Base-by-base conservation (phyloP, 768 basidiomycete genomes). In the Panus rudis region DNA sequence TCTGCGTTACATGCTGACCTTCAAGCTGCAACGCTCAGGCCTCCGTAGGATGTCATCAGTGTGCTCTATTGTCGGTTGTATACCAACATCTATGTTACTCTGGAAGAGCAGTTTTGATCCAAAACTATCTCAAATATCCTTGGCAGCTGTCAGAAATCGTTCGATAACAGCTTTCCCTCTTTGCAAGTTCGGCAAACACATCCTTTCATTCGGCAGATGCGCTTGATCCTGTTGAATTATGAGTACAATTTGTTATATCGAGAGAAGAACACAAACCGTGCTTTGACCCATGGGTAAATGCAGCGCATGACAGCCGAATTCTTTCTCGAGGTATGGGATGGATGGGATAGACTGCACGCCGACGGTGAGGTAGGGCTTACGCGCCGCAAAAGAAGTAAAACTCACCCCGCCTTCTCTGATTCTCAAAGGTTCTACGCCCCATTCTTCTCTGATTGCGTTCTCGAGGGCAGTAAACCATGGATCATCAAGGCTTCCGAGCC, bases 231-330 rank as follows among this genome's bases (percentile, higher is more conserved):
- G 52, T 22, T 31, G 8, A 30, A 21, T 31, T 37, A 28, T 19
- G 12, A 12, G 33, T 40, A 41, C 24, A 45, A 39, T 21, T 10
- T 28, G 39, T 23, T 45, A 40, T 21, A 37, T 40, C 13, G 23
- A 28, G 32, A 41, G 20, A 22, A 13, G 6, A 28, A 14, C 1
- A 66, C 81, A 57, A 50, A 90, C 90, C 30, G 83, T 79, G 60
- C 86, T 88, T 58, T 94, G 91, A 0, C 94, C 96, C 65, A 99
- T 79, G 0, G 96, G 96, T 2, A 99, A 72, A 63, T 99, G 96
- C 10, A 98, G 71, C 16, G 91, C 91, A 37, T 80, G 84, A 43
- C 92, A 96, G 1, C 72, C 68, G 51, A 99, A 94, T 57, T 84
- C 81, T 52, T 92, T 91, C 63, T 99, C 96, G 3, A 99, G 70